Conservation (phyloP, 139 green algal genomes). For the Chlamydomonas sphaeroides region DNA sequence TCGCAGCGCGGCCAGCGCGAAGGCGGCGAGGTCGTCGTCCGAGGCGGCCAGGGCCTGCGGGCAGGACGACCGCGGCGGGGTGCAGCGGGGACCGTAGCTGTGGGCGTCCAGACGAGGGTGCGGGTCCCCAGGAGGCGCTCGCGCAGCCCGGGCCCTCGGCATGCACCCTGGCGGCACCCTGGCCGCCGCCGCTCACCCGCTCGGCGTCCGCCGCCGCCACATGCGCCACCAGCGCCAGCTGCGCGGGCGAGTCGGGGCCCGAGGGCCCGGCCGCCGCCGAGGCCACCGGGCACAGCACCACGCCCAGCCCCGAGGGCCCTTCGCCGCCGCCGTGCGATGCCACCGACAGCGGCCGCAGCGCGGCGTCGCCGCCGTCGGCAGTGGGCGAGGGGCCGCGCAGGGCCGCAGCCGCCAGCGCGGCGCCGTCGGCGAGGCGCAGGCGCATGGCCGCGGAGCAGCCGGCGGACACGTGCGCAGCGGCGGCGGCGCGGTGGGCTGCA, state of each 20-base stretch:
- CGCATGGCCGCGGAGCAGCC: not conserved
- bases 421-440: not conserved
- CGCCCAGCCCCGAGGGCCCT: not conserved
- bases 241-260: too few species aligned
- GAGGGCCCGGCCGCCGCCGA: not conserved
- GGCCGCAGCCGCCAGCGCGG: not conserved
- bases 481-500: not conserved
- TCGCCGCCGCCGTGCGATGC: not conserved
- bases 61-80: too few species aligned
- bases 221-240: slow-evolving; percentile 9
- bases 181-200: not conserved
- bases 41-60: not conserved
- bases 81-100: too few species aligned
- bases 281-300: not conserved
- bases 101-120: too few species aligned
- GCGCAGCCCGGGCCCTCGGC: too few species aligned
- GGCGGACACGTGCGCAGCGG: not conserved
- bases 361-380: not conserved
- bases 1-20: not conserved
- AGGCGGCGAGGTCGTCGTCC: not conserved
- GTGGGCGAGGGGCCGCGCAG: too few species aligned
- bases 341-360: slow-evolving; percentile 1
- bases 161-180: too few species aligned
- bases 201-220: not conserved
- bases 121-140: too few species aligned